Evolutionary conservation across 2,329 filamentous ascomycete species (phyloP).

Genomic region (Pseudogymnoascus pannorum): DNA sequence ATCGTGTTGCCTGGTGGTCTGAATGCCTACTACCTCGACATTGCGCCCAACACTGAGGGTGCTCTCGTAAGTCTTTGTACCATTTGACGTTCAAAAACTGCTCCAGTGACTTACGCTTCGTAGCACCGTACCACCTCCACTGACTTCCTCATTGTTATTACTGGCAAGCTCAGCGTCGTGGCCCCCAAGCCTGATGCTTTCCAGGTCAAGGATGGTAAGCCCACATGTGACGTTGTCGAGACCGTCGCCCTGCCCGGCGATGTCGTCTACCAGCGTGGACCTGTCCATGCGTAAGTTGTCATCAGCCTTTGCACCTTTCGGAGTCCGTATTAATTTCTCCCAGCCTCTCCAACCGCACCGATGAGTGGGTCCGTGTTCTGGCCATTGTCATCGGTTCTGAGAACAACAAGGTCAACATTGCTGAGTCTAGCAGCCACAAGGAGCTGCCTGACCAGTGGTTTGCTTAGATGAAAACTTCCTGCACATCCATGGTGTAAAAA

Average conservation of each 20-base stretch:
- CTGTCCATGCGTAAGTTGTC: conserved; percentile 29
- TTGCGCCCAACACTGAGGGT: conserved; percentile 26
- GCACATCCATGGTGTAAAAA: no score
- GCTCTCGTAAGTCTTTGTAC: conserved; percentile 21
- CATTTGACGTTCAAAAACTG: background rate
- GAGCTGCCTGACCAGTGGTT: background rate
- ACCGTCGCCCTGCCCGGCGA: conserved; percentile 26
- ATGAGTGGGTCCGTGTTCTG: conserved; percentile 25
- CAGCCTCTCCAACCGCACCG: conserved; percentile 26
- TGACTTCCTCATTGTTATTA: conserved; percentile 28
- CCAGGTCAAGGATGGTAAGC: conserved; percentile 22
- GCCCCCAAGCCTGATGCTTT: conserved; percentile 23
- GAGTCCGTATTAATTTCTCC: background rate
- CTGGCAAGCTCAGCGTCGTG: conserved; percentile 25
- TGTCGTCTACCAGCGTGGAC: conserved; percentile 27
- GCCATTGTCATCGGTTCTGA: conserved; percentile 21
- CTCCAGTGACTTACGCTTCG: background rate
- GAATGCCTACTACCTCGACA: conserved; percentile 28
- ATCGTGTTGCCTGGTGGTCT: conserved; percentile 29
- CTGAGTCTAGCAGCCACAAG: background rate
- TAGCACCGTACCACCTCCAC: conserved; percentile 30
- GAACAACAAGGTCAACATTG: conserved; percentile 19
- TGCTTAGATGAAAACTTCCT: background rate
- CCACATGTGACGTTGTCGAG: conserved; percentile 23
- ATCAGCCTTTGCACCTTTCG: background rate